Evolutionary conservation across 139 green algal genomes (phyloP).

Genomic region (Chloropicon primus): DNA sequence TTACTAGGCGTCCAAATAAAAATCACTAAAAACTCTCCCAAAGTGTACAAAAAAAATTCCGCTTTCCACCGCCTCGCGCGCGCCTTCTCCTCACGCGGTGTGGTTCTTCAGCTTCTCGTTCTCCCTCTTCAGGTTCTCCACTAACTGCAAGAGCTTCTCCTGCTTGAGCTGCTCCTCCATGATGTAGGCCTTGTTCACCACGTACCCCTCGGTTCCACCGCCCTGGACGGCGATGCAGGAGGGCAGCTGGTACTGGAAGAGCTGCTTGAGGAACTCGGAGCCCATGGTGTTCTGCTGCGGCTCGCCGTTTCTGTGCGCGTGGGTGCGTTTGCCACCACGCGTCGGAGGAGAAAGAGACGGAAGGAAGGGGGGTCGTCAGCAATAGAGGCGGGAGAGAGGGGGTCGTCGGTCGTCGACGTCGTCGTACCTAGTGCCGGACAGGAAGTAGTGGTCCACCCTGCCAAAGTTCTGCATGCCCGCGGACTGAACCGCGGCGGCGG

Average conservation of each 20-base stretch:
- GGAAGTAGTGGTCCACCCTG: background rate
- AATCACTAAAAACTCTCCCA: too few relatives aligned
- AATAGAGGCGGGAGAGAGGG: too few relatives aligned
- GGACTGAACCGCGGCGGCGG: background rate
- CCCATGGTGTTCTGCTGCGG: background rate
- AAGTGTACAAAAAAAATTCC: background rate
- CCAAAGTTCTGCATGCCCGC: background rate
- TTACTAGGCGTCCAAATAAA: too few relatives aligned
- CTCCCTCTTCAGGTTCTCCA: background rate
- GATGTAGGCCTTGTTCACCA: background rate
- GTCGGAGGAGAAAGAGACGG: too few relatives aligned
- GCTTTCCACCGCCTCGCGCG: background rate
- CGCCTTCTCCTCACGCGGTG: background rate
- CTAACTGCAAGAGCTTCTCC: background rate
- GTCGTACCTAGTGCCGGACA: too few relatives aligned
- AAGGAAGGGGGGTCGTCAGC: too few relatives aligned
- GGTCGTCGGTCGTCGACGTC: too few relatives aligned
- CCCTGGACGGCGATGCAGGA: background rate
- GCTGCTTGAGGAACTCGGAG: background rate
- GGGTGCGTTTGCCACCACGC: too few relatives aligned
- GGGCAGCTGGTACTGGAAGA: background rate
- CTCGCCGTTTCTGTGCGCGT: too few relatives aligned
- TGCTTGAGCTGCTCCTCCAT: background rate
- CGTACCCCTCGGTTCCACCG: background rate
- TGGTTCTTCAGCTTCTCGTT: background rate